Evolutionary conservation across 2,329 filamentous ascomycete species (phyloP).

Genomic region (Epicoccum nigrum): DNA sequence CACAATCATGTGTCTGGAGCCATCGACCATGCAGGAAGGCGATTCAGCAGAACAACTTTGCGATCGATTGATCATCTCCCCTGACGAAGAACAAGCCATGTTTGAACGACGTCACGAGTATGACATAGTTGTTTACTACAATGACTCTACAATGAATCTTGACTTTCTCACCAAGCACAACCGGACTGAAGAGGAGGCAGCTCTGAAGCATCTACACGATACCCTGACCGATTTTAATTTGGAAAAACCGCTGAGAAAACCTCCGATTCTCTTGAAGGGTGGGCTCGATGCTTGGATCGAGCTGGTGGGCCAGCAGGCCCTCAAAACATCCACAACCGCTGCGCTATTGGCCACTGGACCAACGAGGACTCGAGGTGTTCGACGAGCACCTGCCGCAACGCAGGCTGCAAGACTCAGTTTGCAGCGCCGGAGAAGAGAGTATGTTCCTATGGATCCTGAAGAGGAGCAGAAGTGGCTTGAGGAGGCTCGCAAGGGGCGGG

Average conservation of each 20-base stretch:
- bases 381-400: constrained; percentile 59
- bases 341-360: constrained; percentile 56
- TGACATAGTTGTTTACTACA: constrained; percentile 90
- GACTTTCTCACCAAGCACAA: constrained; percentile 61
- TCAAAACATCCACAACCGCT: constrained; percentile 63
- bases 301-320: constrained; percentile 73
- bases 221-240: constrained; percentile 86
- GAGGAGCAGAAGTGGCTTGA: constrained; percentile 84
- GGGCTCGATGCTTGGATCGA: constrained; percentile 88
- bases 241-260: constrained; percentile 72
- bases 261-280: constrained; percentile 79
- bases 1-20: constrained; percentile 88
- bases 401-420: constrained; percentile 60
- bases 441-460: constrained; percentile 76
- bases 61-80: constrained; percentile 73
- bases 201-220: constrained; percentile 75
- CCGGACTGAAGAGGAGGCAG: constrained; percentile 48
- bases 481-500: constrained; percentile 71
- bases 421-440: constrained; percentile 63
- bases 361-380: constrained; percentile 55
- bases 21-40: constrained; percentile 72
- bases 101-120: constrained; percentile 77
- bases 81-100: constrained; percentile 73
- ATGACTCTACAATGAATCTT: constrained; percentile 68
- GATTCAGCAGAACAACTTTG: constrained; percentile 68